Evolutionary conservation across 2,329 filamentous ascomycete species (phyloP).

Genomic region (Xylariales sp.): DNA sequence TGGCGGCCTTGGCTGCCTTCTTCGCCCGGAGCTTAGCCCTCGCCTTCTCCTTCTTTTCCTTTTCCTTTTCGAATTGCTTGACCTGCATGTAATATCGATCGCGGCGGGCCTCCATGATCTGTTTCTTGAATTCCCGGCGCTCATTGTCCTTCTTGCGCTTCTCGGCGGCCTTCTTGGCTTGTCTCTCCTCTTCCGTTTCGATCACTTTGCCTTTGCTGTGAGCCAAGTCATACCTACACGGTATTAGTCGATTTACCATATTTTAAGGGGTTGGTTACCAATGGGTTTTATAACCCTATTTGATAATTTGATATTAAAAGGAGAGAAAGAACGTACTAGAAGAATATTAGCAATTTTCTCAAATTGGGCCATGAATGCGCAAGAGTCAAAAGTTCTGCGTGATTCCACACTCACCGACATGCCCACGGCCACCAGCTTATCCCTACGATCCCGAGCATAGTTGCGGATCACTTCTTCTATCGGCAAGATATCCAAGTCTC

Average conservation of each 20-base stretch:
- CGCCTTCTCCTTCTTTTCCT: constrained; percentile 53
- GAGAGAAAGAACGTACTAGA: constrained; percentile 21
- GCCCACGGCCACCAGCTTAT: constrained; percentile 79
- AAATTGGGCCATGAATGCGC: not conserved
- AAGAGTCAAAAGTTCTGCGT: not conserved
- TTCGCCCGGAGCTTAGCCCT: constrained; percentile 53
- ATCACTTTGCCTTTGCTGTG: constrained; percentile 71
- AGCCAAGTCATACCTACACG: constrained; percentile 70
- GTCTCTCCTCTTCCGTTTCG: constrained; percentile 62
- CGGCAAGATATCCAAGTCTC: constrained; percentile 60
- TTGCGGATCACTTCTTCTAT: constrained; percentile 76
- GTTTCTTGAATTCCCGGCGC: constrained; percentile 52
- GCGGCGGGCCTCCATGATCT: constrained; percentile 53
- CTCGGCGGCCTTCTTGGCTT: constrained; percentile 58
- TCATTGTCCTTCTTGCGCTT: constrained; percentile 56
- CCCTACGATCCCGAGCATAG: constrained; percentile 70
- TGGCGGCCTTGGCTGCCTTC: constrained; percentile 46
- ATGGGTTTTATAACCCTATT: too few relatives aligned
- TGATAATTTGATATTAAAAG: too few relatives aligned
- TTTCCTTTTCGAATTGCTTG: constrained; percentile 57
- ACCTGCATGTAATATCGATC: constrained; percentile 48
- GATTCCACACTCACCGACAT: constrained; percentile 55
- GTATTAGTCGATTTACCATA: not conserved
- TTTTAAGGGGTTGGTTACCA: not conserved
- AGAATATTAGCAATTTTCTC: constrained; percentile 2